Percentiles rank a stretch among this genome's conserved stretches.
Evolutionary conservation across 306 rosid genomes (phyloP).

Genomic region (Heteromeles arbutifolia): DNA sequence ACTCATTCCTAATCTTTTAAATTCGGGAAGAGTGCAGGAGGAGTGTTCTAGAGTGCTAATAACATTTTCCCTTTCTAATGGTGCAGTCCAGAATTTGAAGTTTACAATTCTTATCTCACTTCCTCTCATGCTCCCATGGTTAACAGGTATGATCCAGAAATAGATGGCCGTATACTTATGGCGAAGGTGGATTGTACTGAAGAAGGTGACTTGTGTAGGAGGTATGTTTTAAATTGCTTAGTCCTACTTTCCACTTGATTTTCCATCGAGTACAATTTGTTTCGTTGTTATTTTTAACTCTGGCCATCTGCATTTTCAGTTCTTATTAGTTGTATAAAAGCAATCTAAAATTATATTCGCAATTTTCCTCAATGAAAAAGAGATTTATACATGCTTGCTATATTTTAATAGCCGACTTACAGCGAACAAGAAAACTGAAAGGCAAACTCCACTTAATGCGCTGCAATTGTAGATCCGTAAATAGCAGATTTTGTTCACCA

Average conservation of each 20-base stretch:
- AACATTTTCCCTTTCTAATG: too few species aligned
- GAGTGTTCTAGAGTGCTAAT: too few species aligned
- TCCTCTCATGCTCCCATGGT: slow-evolving; percentile 8
- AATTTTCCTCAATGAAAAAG: not conserved
- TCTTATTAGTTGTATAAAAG: not conserved
- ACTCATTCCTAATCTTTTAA: too few species aligned
- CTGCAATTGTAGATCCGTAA: too few species aligned
- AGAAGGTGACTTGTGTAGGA: slow-evolving; percentile 74
- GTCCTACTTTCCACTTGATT: slow-evolving; percentile 13
- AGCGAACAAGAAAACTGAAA: not conserved
- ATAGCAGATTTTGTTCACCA: not conserved
- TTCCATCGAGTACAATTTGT: not conserved
- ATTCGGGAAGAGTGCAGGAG: too few species aligned
- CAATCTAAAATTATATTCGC: not conserved
- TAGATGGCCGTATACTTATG: slow-evolving; percentile 80
- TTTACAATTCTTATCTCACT: not conserved
- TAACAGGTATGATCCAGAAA: slow-evolving; percentile 79
- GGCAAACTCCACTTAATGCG: not conserved
- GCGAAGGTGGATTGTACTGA: slow-evolving; percentile 79
- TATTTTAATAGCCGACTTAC: not conserved
- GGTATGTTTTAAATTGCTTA: slow-evolving; percentile 33
- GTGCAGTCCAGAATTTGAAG: not conserved
- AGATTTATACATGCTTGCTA: not conserved
- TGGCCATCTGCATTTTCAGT: not conserved
- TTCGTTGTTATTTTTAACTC: not conserved